A percentile compares a stretch with the other conserved stretches of the same genome.
Evolutionary conservation across 768 basidiomycete genomes (phyloP).

Genomic region (Crucibulum laeve): DNA sequence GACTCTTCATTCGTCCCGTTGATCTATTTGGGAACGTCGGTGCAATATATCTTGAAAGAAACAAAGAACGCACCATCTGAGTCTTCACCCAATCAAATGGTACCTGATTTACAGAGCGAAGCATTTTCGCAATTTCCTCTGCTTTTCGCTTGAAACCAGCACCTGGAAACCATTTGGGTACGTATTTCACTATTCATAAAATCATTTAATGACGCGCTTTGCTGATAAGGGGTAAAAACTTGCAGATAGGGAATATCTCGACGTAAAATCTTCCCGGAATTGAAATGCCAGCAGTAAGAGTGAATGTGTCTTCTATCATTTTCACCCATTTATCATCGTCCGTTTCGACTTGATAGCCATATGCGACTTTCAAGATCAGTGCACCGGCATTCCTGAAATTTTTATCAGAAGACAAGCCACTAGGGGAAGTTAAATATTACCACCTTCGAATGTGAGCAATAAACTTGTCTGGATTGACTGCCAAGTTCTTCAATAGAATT

Average conservation of each 20-base stretch:
- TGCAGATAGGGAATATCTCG: not conserved
- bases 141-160: slow-evolving; percentile 8
- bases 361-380: not conserved
- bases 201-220: not conserved
- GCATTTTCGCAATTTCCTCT: slow-evolving; percentile 1
- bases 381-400: not conserved
- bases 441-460: not conserved
- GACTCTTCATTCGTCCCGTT: not conserved
- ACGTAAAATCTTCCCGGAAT: not conserved
- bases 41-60: not conserved
- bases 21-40: not conserved
- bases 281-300: not conserved
- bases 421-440: not conserved
- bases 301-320: not conserved
- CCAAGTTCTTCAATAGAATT: not conserved
- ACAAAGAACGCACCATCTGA: slow-evolving; percentile 6
- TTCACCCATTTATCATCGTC: not conserved
- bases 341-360: not conserved
- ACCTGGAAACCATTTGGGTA: slow-evolving; percentile 12
- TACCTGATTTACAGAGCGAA: slow-evolving; percentile 3
- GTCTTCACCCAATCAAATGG: slow-evolving; percentile 7
- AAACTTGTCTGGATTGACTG: not conserved
- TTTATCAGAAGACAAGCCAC: not conserved
- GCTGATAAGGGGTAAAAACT: not conserved
- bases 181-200: slow-evolving; percentile 4